Conservation (phyloP, 176 grass and related monocot species). For the Triticum aestivum region DNA sequence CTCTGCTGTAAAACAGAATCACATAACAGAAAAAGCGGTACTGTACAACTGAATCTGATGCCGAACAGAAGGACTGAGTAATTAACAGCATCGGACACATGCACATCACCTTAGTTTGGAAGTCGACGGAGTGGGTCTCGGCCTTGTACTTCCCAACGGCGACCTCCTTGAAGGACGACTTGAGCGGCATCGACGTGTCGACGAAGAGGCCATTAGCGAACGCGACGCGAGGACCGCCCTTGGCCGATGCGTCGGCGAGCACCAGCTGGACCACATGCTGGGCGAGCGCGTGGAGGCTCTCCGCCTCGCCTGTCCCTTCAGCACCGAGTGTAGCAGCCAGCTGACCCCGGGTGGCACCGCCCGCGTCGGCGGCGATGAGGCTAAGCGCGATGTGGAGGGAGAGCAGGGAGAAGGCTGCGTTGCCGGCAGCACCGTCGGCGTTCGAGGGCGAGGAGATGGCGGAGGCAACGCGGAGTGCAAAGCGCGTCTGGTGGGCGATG, state of each 20-base stretch:
- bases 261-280: background rate
- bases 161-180: background rate
- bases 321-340: conserved; percentile 41
- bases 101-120: background rate
- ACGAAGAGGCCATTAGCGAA: background rate
- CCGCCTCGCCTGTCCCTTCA: background rate
- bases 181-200: background rate
- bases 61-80: background rate
- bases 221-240: background rate
- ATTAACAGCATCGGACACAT: background rate
- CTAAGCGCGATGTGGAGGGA: conserved; percentile 78
- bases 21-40: background rate
- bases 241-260: background rate
- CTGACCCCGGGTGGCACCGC: conserved; percentile 57
- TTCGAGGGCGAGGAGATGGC: conserved; percentile 34
- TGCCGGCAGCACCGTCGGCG: background rate
- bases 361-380: conserved; percentile 59
- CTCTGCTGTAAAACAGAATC: background rate
- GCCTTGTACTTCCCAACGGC: background rate
- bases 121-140: background rate
- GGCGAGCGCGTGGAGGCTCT: background rate
- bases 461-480: conserved; percentile 60
- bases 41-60: background rate
- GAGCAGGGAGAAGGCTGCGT: conserved; percentile 76
- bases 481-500: conserved; percentile 63